These are phyloP conservation scores for Grosmannia huntii DNA, from an alignment of 2,329 filamentous ascomycete genomes.

Conservation along the genomic window DNA sequence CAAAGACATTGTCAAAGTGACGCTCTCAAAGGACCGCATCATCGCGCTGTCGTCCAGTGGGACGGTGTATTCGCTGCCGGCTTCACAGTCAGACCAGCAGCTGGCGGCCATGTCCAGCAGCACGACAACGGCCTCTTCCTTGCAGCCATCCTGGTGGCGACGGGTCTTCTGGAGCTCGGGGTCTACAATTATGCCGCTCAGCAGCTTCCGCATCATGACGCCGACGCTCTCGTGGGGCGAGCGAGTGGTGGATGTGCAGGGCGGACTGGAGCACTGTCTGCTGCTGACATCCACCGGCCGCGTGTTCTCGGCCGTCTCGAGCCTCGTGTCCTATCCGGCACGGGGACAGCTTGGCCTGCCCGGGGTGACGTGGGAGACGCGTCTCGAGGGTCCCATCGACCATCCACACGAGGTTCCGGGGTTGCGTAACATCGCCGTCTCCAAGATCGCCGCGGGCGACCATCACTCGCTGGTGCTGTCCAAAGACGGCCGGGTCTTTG, in stretches of 20 bases:
- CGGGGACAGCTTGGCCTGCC: slow-evolving; percentile 81
- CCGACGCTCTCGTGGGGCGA: slow-evolving; percentile 57
- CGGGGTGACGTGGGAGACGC: slow-evolving; percentile 65
- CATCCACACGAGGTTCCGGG: slow-evolving; percentile 66
- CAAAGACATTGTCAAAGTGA: slow-evolving; percentile 65
- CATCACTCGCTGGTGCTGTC: slow-evolving; percentile 74
- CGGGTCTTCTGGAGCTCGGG: slow-evolving; percentile 55
- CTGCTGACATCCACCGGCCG: slow-evolving; percentile 75
- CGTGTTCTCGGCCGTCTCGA: slow-evolving; percentile 78
- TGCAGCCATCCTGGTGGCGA: slow-evolving; percentile 35
- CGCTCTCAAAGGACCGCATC: slow-evolving; percentile 71
- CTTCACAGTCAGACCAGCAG: slow-evolving; percentile 58
- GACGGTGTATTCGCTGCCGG: slow-evolving; percentile 72
- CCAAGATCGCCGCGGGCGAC: slow-evolving; percentile 71
- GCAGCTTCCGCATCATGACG: slow-evolving; percentile 58
- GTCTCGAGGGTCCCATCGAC: slow-evolving; percentile 68
- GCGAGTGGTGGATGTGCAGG: slow-evolving; percentile 58
- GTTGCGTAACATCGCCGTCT: slow-evolving; percentile 57
- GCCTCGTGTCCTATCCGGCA: slow-evolving; percentile 62
- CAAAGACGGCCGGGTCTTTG: slow-evolving; percentile 62
- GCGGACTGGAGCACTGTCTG: slow-evolving; percentile 75
- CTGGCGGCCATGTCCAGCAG: slow-evolving; percentile 40
- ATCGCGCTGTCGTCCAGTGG: slow-evolving; percentile 65
- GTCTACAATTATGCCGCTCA: slow-evolving; percentile 8
- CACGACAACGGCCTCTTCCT: background rate